Evolutionary conservation across 306 rosid species (phyloP).

Genomic region (Vigna reflexopilosa): DNA sequence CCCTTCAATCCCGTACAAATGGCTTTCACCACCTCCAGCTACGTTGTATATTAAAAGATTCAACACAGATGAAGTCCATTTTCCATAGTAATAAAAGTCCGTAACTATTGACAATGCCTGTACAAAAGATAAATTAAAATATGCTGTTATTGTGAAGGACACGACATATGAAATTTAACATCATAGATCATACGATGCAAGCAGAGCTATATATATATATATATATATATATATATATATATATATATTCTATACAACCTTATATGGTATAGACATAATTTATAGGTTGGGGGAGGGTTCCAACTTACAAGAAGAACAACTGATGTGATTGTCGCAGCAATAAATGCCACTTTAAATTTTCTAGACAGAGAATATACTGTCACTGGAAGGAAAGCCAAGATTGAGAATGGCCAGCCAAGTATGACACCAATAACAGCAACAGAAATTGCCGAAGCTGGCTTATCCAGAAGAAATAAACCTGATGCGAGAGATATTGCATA

Average conservation of each 20-base stretch:
- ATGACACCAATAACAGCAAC: slow-evolving; percentile 87
- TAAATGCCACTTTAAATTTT: slow-evolving; percentile 69
- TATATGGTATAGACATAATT: slow-evolving; percentile 33
- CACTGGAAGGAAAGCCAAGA: slow-evolving; percentile 90
- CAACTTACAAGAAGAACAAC: slow-evolving; percentile 79
- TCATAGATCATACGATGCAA: slow-evolving; percentile 19
- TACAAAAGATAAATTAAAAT: slow-evolving; percentile 33
- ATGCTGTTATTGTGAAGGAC: slow-evolving; percentile 6
- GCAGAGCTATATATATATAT: neutral
- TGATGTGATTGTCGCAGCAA: slow-evolving; percentile 77
- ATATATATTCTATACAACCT: neutral
- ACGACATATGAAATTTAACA: slow-evolving; percentile 27
- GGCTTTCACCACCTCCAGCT: slow-evolving; percentile 96
- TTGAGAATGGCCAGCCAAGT: slow-evolving; percentile 99
- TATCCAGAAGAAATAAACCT: slow-evolving; percentile 87
- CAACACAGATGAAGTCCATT: slow-evolving; percentile 92
- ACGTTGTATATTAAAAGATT: slow-evolving; percentile 85
- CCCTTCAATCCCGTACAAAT: slow-evolving; percentile 93
- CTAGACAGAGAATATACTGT: slow-evolving; percentile 72
- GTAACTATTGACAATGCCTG: slow-evolving; percentile 74
- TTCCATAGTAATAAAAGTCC: slow-evolving; percentile 74
- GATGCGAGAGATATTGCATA: slow-evolving; percentile 90
- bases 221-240: too few species aligned
- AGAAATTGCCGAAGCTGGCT: slow-evolving; percentile 79
- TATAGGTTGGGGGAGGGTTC: neutral